A percentile compares a stretch with the other conserved stretches of the same genome.
These are phyloP conservation scores for Cytospora mali DNA, from an alignment of 2,329 filamentous ascomycete genomes.

Conservation along the genomic window DNA sequence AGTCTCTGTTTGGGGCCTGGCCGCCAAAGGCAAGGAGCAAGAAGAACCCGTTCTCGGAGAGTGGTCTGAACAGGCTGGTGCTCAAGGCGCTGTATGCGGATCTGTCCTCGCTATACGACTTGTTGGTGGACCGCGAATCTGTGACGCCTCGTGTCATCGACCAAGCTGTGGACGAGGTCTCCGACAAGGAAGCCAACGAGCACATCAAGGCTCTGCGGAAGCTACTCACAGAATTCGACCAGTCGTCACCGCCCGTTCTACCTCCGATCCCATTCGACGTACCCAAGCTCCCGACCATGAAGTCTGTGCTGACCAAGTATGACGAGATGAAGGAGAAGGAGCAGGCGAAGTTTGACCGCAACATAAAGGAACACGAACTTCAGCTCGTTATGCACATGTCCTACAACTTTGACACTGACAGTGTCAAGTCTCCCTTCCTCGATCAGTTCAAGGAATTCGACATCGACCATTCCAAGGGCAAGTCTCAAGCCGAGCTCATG, in stretches of 20 bases:
- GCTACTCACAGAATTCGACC: conserved; percentile 85
- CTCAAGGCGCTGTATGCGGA: conserved; percentile 83
- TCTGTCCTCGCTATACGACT: conserved; percentile 83
- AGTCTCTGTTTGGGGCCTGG: conserved; percentile 68
- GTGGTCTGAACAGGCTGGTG: conserved; percentile 82
- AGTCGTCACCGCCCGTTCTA: conserved; percentile 83
- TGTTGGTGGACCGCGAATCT: conserved; percentile 78
- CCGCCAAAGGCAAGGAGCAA: conserved; percentile 89
- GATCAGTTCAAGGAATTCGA: conserved; percentile 73
- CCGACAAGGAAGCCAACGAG: conserved; percentile 52
- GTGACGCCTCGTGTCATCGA: conserved; percentile 80
- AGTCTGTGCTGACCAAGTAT: conserved; percentile 66
- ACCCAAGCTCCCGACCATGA: conserved; percentile 73
- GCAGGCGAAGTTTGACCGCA: conserved; percentile 71
- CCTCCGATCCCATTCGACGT: conserved; percentile 91
- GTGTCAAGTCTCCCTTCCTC: conserved; percentile 63
- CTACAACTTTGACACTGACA: conserved; percentile 75
- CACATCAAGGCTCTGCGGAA: conserved; percentile 72
- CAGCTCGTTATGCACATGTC: conserved; percentile 75
- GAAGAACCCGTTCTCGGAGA: conserved; percentile 86
- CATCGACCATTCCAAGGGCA: conserved; percentile 65
- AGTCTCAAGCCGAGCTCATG: conserved; percentile 65
- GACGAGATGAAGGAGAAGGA: conserved; percentile 69
- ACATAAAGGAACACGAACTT: conserved; percentile 78
- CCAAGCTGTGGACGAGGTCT: conserved; percentile 55